These are phyloP conservation scores for Fusarium lyarnte DNA, from an alignment of 2,329 filamentous ascomycete species.

Conservation along the genomic window DNA sequence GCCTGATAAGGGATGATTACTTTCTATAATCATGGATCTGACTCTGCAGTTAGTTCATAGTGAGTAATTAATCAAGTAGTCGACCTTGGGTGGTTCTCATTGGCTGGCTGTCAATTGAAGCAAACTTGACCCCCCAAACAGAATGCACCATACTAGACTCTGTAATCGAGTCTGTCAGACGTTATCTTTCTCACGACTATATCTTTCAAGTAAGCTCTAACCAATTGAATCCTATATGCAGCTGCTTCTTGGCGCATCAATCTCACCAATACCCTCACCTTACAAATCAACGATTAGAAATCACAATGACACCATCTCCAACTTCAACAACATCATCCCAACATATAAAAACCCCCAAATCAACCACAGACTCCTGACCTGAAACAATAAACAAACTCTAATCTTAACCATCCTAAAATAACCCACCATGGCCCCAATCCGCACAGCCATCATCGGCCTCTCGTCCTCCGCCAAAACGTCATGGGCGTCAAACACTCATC, in stretches of 20 bases:
- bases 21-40: not conserved
- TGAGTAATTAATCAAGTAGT: not conserved
- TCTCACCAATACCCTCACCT: not conserved
- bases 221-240: not conserved
- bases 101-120: not conserved
- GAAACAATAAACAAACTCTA: not conserved
- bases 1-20: no score
- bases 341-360: not conserved
- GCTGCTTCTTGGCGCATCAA: not conserved
- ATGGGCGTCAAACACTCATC: conserved; percentile 66
- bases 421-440: conserved; percentile 58
- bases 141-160: accelerated
- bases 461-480: conserved; percentile 60
- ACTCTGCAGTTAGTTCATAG: not conserved
- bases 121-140: not conserved
- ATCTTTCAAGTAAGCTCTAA: accelerated
- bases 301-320: not conserved
- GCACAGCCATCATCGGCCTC: conserved; percentile 67
- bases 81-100: not conserved
- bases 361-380: no score
- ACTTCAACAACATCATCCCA: not conserved
- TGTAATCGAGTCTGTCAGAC: not conserved
- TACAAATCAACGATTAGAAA: conserved; percentile 25
- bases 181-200: not conserved
- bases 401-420: not conserved